phyloP scores from a whole-genome alignment of 1,284 basidiomycete genomes.

The Dichomitus squalens region DNA sequence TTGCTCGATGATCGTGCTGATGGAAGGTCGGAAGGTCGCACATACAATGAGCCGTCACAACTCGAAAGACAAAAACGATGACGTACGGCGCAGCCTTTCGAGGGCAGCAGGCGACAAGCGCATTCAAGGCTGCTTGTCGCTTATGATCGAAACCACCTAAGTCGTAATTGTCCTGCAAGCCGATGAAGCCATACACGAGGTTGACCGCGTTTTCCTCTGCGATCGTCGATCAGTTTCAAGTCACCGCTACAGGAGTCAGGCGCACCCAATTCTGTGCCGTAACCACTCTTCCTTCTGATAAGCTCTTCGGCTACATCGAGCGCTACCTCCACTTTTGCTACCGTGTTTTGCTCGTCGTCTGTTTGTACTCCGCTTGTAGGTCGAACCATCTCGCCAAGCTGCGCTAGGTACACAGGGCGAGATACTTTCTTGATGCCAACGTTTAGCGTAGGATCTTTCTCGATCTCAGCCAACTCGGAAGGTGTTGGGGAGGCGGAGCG shows the following conservation, averaged over 20 bases:
- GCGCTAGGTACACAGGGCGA: slow-evolving; percentile 82
- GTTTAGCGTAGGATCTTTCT: slow-evolving; percentile 78
- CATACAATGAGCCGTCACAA: background rate
- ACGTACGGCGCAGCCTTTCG: slow-evolving; percentile 78
- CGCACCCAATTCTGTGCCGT: slow-evolving; percentile 84
- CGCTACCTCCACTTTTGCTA: slow-evolving; percentile 77
- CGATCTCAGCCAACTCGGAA: slow-evolving; percentile 80
- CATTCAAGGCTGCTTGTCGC: slow-evolving; percentile 76
- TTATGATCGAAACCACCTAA: slow-evolving; percentile 79
- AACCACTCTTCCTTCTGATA: slow-evolving; percentile 78
- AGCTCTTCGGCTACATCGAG: slow-evolving; percentile 79
- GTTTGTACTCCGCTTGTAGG: slow-evolving; percentile 45
- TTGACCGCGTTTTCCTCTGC: slow-evolving; percentile 88
- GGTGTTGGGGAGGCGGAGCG: slow-evolving; percentile 80
- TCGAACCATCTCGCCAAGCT: slow-evolving; percentile 74
- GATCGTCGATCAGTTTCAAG: background rate
- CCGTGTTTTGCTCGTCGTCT: slow-evolving; percentile 67
- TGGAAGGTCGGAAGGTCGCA: background rate
- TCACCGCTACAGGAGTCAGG: slow-evolving; percentile 7
- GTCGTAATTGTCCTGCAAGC: slow-evolving; percentile 84
- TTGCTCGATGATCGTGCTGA: slow-evolving; percentile 85
- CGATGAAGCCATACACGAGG: slow-evolving; percentile 73
- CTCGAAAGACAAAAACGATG: background rate
- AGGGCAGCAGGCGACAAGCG: slow-evolving; percentile 81
- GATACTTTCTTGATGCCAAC: slow-evolving; percentile 66